Evolutionary conservation across 2,329 filamentous ascomycete genomes (phyloP), one percentile per base, ranked within the genome.

Genomic region (Xylaria sp.): DNA sequence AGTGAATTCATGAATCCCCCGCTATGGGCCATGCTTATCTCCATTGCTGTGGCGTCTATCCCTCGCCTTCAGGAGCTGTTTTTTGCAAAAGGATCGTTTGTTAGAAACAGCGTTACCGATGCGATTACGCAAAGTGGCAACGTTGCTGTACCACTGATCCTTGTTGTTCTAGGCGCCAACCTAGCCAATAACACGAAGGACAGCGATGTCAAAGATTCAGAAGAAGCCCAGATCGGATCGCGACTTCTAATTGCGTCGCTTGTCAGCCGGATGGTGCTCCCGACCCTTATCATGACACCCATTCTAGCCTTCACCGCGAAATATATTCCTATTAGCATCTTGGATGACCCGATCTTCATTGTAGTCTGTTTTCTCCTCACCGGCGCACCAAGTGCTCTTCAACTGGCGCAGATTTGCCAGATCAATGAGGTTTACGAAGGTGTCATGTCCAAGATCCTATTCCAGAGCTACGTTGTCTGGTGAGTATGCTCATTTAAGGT

Each of bases 1-100:
- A 96, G 92, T 92, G 92, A 92, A 57, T 97, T 98, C 80, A 98
- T 99, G 95, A 98, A 98, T 81, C 95, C 96, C 51, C 96, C 96
- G 0, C 89, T 99, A 31, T 98, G 94, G 94, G 94, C 96, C 37
- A 98, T 99, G 96, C 84, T 98, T 41, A 84, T 90, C 48, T 93
- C 96, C n/a, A 91, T 98, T 55, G 82, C 97, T 60, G 92, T 99
- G 6, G 96, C 96, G 2, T 97, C 94, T 0, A 88, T 98, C 6
- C 96, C 96, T 0, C 78, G 84, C 0, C 87, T 99, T 8, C 95
- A 99, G 80, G 84, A 86, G 50, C 83, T 96, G 20, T 98, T 99
- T 84, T 99, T 98, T 81, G 86, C 90, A 62, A 90, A 94, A 46
- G 95, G 93, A 20, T 94, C 94, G 0, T 97, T 99, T 77, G 84